Percentiles rank a stretch among this genome's conserved stretches.
These are phyloP conservation scores for Pyrenochaeta sp. DNA, from an alignment of 2,329 filamentous ascomycete genomes.

Conservation along the genomic window DNA sequence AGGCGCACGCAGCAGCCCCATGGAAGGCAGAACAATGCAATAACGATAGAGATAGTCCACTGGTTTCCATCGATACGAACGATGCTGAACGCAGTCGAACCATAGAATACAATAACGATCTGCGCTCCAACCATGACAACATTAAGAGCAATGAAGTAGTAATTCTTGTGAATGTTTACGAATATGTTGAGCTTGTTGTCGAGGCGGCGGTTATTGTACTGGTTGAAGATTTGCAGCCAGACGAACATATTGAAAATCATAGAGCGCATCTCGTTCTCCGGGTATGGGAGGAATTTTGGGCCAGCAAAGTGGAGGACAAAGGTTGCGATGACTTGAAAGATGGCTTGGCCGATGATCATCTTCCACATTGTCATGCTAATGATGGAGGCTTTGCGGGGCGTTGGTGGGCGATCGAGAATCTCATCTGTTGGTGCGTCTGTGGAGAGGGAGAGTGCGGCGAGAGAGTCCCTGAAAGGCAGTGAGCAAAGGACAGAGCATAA, in stretches of 20 bases:
- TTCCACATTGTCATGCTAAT: conserved; percentile 96
- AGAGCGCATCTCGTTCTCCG: conserved; percentile 65
- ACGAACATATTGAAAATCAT: conserved; percentile 97
- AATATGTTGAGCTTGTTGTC: conserved; percentile 97
- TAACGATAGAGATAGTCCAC: conserved; percentile 64
- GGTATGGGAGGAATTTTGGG: conserved; percentile 66
- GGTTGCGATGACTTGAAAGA: conserved; percentile 83
- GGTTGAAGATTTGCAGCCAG: conserved; percentile 99
- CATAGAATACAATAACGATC: conserved; percentile 87
- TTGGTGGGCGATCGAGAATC: conserved; percentile 80
- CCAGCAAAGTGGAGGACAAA: conserved; percentile 84
- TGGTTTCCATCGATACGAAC: conserved; percentile 59
- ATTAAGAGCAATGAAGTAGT: conserved; percentile 88
- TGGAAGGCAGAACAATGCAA: conserved; percentile 60
- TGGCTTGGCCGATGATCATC: conserved; percentile 92
- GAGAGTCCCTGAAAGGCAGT: conserved; percentile 77
- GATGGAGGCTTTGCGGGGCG: conserved; percentile 74
- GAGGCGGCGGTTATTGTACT: conserved; percentile 93
- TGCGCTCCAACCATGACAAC: conserved; percentile 87
- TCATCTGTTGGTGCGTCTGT: conserved; percentile 85
- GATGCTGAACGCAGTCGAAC: conserved; percentile 65
- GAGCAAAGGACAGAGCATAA: conserved; percentile 39
- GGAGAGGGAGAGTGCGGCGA: conserved; percentile 85
- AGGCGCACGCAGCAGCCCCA: conserved; percentile 60
- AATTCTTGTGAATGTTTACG: conserved; percentile 82